Conservation (phyloP, 192 early-diverging fungal genomes). For the Coemansia sp. region DNA sequence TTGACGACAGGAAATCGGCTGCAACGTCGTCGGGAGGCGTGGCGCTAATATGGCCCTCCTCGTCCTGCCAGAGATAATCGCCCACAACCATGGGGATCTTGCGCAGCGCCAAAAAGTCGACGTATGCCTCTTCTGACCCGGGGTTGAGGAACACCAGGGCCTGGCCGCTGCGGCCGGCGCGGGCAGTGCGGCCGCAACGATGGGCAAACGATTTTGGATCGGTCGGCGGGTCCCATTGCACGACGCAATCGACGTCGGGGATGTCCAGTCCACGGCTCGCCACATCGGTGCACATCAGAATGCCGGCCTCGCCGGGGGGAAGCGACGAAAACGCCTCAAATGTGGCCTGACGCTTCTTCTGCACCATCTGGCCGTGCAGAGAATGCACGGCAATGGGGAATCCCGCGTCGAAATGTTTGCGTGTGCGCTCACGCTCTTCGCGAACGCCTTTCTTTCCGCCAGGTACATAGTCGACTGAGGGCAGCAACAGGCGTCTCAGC, state of each 20-base stretch:
- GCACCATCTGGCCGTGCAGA: conserved; percentile 92
- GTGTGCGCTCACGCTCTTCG: conserved; percentile 17
- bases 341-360: conserved; percentile 76
- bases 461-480: conserved; percentile 18
- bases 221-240: conserved; percentile 94
- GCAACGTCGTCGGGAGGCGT: conserved; percentile 28
- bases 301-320: conserved; percentile 60
- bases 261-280: conserved; percentile 94
- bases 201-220: conserved; percentile 96
- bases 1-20: not conserved
- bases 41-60: conserved; percentile 13
- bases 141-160: conserved; percentile 80
- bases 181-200: conserved; percentile 89
- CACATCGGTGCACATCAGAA: conserved; percentile 93
- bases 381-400: conserved; percentile 50
- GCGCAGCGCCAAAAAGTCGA: conserved; percentile 81
- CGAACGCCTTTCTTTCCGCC: conserved; percentile 32
- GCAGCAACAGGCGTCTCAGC: conserved; percentile 32
- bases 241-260: conserved; percentile 90
- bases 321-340: conserved; percentile 71
- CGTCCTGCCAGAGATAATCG: conserved; percentile 51
- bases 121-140: conserved; percentile 87
- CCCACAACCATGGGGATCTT: conserved; percentile 73
- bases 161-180: conserved; percentile 79
- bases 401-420: conserved; percentile 5